phyloP scores from a whole-genome alignment of 441 rosid species.

The Gossypium trilobum region DNA sequence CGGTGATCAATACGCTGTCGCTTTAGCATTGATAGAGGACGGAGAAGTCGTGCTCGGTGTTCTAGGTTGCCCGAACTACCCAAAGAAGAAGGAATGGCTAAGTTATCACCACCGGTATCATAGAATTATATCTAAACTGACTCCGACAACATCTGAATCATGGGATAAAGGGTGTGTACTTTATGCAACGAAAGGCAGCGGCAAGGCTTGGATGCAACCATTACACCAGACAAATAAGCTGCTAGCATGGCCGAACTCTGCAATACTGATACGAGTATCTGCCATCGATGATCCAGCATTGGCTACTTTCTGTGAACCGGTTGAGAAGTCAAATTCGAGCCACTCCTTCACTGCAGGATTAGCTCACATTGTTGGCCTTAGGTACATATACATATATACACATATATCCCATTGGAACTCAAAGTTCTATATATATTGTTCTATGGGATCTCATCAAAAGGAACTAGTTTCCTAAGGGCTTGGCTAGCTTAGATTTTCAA shows the following conservation, averaged over 20 bases:
- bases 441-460: too few relatives aligned
- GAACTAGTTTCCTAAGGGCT: too few relatives aligned
- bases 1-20: slow-evolving; percentile 67
- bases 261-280: slow-evolving; percentile 40
- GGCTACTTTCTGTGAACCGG: slow-evolving; percentile 70
- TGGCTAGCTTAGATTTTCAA: too few relatives aligned
- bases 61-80: slow-evolving; percentile 71
- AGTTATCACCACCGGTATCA: slow-evolving; percentile 58
- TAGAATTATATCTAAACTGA: slow-evolving; percentile 40
- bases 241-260: slow-evolving; percentile 43
- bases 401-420: not conserved
- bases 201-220: slow-evolving; percentile 65
- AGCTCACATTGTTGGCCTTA: slow-evolving; percentile 57
- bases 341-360: slow-evolving; percentile 67
- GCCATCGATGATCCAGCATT: slow-evolving; percentile 48
- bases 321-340: slow-evolving; percentile 55
- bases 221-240: slow-evolving; percentile 29
- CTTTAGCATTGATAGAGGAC: slow-evolving; percentile 50
- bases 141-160: slow-evolving; percentile 37
- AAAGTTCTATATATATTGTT: too few relatives aligned
- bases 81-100: slow-evolving; percentile 62
- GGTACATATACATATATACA: slow-evolving; percentile 23
- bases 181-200: slow-evolving; percentile 44
- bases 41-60: slow-evolving; percentile 62
- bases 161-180: slow-evolving; percentile 63